Base-by-base conservation (phyloP, 2,329 filamentous ascomycete species). In the Calonectria crousiana region DNA sequence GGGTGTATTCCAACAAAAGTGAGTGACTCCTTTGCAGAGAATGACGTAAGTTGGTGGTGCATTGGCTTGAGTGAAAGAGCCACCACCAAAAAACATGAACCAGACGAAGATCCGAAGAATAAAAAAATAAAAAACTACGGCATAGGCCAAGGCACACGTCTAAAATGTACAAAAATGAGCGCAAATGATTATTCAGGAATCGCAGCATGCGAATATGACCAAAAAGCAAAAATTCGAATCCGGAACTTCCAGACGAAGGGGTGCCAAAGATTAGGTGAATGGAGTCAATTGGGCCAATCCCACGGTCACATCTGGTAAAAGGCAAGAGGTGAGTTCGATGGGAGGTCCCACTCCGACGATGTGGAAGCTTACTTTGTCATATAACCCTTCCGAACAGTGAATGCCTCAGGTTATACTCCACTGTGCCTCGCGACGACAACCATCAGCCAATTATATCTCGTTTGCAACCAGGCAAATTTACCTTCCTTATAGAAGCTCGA, bases 251-350 rank as follows among this genome's bases (percentile, higher is more conserved):
- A 84, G 83, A 83, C 74, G 83, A 84, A 82, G 73, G 76, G 76
- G 81, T 88, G 83, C 85, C 88, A 89, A 89, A 89, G 87, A 89
- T 89, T 89, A 75, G 78, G 73, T 80, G 85, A 89, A 85, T 85
- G 88, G 87, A 89, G 87, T 88, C 83, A 86, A 80, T 81, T 89
- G 87, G 87, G 87, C 87, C 85, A 84, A 82, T 83, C 81, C 90
- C 91, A 93, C 91, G 91, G 92, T 91, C 91, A 93, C 92, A 92
- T 93, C 92, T 93, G 92, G 92, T 93, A 93, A 93, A 93, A 93
- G 91, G 91, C 91, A 93, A 93, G 91, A 92, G 91, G 91, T 92
- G 91, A 91, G 91, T 93, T 93, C 91, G 87, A 88, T 92, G 92
- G 90, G 85, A 89, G 90, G 90, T 93, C 90, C 90, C 91, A 92